These are phyloP conservation scores for Ophiostoma piceae DNA, from an alignment of 2,329 filamentous ascomycete species.

Conservation along the genomic window DNA sequence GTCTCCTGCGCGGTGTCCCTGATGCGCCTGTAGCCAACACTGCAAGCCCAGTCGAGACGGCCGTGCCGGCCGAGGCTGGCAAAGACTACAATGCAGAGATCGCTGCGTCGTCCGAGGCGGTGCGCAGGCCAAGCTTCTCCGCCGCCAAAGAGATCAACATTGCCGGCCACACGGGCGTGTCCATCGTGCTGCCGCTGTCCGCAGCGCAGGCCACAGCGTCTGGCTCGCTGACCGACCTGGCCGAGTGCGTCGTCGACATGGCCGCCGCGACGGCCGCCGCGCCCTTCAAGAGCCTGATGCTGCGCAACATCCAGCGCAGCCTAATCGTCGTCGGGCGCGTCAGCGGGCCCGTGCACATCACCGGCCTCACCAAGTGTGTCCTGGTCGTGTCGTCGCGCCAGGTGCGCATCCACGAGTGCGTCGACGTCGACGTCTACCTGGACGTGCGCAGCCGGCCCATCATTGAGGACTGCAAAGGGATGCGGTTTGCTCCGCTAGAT, in stretches of 20 bases:
- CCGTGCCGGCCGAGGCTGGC: background rate
- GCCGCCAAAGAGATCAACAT: constrained; percentile 58
- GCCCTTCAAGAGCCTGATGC: constrained; percentile 60
- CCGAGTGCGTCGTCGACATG: constrained; percentile 73
- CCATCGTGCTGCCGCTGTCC: constrained; percentile 70
- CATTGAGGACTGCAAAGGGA: constrained; percentile 76
- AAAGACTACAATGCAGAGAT: constrained; percentile 58
- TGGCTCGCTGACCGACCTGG: constrained; percentile 65
- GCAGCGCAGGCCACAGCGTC: constrained; percentile 67
- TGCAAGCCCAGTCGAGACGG: background rate
- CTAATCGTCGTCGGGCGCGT: constrained; percentile 76
- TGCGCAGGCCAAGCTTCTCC: constrained; percentile 61
- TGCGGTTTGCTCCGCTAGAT: constrained; percentile 73
- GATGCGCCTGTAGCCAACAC: background rate
- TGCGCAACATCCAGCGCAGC: constrained; percentile 65
- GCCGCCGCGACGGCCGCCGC: constrained; percentile 50
- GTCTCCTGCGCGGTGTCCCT: constrained; percentile 33
- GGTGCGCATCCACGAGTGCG: constrained; percentile 85
- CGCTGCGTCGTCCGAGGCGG: constrained; percentile 34
- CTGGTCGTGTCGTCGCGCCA: constrained; percentile 77
- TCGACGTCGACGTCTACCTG: constrained; percentile 76
- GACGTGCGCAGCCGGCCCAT: constrained; percentile 79
- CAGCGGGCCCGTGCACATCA: constrained; percentile 76
- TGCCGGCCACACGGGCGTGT: constrained; percentile 59
- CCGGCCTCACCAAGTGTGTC: constrained; percentile 64